phyloP scores from a whole-genome alignment of 768 basidiomycete species.

The Russula emetica region DNA sequence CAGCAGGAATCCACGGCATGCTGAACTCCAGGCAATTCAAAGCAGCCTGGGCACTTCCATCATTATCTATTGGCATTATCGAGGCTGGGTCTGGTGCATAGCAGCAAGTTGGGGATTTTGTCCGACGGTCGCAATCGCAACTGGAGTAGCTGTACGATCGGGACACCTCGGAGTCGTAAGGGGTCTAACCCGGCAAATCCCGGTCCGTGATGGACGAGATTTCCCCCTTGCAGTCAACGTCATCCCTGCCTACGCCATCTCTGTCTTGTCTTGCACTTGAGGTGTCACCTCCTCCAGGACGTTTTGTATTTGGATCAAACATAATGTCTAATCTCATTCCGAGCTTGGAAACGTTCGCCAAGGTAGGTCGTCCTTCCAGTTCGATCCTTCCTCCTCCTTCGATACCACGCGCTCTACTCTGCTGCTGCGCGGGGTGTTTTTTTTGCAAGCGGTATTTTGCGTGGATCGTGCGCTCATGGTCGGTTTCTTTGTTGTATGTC shows the following conservation, averaged over 20 bases:
- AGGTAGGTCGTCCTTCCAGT: constrained; percentile 33
- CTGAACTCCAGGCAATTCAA: too few species aligned
- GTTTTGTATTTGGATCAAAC: neutral
- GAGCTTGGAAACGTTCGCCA: constrained; percentile 43
- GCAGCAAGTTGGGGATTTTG: too few species aligned
- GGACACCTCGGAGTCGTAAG: too few species aligned
- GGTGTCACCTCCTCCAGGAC: neutral
- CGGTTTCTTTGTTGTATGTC: neutral
- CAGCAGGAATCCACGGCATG: too few species aligned
- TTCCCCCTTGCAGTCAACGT: neutral
- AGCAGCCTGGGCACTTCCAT: too few species aligned
- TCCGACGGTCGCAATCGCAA: too few species aligned
- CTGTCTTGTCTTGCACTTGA: neutral
- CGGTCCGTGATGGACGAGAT: neutral
- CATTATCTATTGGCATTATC: too few species aligned
- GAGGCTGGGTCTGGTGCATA: too few species aligned
- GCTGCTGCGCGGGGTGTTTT: neutral
- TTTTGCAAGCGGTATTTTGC: too few species aligned
- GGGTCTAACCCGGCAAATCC: neutral
- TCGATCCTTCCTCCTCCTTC: neutral
- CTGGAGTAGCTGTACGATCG: too few species aligned
- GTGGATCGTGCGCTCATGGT: neutral
- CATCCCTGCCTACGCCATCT: neutral
- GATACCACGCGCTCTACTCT: neutral
- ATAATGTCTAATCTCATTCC: constrained; percentile 42